Base-by-base conservation (phyloP, 1,284 basidiomycete genomes). In the Tylopilus sp. region DNA sequence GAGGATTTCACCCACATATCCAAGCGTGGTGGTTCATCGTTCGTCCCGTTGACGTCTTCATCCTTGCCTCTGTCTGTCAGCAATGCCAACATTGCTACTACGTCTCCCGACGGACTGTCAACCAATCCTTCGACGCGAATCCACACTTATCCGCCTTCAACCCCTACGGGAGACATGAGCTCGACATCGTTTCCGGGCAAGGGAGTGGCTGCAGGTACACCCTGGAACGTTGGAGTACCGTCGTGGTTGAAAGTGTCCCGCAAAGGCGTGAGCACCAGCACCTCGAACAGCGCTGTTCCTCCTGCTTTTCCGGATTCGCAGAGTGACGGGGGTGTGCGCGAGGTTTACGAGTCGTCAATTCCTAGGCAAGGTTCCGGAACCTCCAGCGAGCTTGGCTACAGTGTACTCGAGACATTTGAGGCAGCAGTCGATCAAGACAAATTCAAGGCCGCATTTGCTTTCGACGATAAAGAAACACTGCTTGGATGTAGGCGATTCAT, bases 381-480 rank as follows among this genome's bases (percentile, higher is more conserved):
- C 53, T 53, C 71, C 23, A 73, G 73, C 31, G 87, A 90, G 51
- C 72, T 88, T 54, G 81, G 85, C 26, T 91, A 82, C 65, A 90
- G 89, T 59, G 74, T 91, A 15, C 70, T 91, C 29, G 86, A 91
- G 58, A 77, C 80, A 1, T 82, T 82, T 2, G 77, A 81, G 49
- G 71, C 73, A n/a, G 57, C 69, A 4, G 66, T 86, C 15, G 89
- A 92, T 55, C 70, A 74, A 30, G 86, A 89, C 54, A 89, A 91
- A 66, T 95, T 95, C 66, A 79, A 82, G 47, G 64, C 69, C 23
- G 77, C 80, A 1, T 97, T 96, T 68, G 89, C 92, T 0, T 83
- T 95, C 52, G 85, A 89, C 52, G 89, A 92, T 52, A 89, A 83
- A 63, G 93, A 97, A 70, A 77, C 71, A n/a, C 65, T 96, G 30